Conservation (phyloP, 768 basidiomycete genomes). For the Boletus sp. region DNA sequence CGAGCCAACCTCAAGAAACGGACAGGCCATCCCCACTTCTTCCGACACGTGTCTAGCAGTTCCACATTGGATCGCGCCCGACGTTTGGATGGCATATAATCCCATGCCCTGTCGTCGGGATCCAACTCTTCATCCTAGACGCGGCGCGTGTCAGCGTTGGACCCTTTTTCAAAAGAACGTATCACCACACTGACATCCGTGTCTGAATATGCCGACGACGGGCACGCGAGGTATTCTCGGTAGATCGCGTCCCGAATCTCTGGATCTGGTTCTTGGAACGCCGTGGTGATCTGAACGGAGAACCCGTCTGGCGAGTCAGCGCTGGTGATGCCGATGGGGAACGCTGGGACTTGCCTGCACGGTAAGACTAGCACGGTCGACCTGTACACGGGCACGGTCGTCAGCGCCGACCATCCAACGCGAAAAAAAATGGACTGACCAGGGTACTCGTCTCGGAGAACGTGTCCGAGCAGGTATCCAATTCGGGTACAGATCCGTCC, state of each 20-base stretch:
- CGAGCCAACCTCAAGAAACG: neutral
- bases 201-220: neutral
- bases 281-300: constrained; percentile 14
- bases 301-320: neutral
- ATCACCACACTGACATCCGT: neutral
- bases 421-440: constrained; percentile 3
- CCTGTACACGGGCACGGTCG: constrained; percentile 4
- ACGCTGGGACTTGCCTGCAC: neutral
- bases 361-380: neutral
- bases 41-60: neutral
- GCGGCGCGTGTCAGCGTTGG: neutral
- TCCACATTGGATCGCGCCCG: neutral
- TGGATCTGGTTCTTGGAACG: constrained; percentile 5
- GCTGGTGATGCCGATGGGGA: neutral
- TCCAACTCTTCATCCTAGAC: constrained; percentile 29
- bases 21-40: neutral
- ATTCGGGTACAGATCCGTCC: neutral
- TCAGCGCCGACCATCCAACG: neutral
- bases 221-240: constrained; percentile 4
- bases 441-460: constrained; percentile 16
- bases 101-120: constrained; percentile 43
- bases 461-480: neutral
- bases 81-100: neutral
- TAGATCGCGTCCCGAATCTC: constrained; percentile 9
- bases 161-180: neutral